Evolutionary conservation across 2,329 filamentous ascomycete species (phyloP).

Genomic region (Waltergamsia citrina): DNA sequence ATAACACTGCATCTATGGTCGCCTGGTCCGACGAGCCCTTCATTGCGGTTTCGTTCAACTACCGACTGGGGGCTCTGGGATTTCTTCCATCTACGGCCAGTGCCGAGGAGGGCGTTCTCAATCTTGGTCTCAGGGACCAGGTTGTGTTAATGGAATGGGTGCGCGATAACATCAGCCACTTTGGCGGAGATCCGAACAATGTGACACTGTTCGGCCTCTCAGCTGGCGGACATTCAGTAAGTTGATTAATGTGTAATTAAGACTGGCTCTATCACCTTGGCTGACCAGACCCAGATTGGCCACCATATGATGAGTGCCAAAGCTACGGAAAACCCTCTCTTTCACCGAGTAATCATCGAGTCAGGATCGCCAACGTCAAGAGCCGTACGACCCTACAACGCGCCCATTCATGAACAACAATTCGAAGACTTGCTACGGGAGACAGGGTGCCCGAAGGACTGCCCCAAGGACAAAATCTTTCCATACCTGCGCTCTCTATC

Average conservation of each 20-base stretch:
- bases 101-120: constrained; percentile 3
- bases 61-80: constrained; percentile 26
- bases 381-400: constrained; percentile 43
- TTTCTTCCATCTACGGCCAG: constrained; percentile 11
- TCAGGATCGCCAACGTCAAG: constrained; percentile 45
- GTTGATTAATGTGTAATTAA: constrained; percentile 3
- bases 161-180: constrained; percentile 32
- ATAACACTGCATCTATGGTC: constrained; percentile 12
- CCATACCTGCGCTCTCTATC: constrained; percentile 34
- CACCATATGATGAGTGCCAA: constrained; percentile 50
- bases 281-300: constrained; percentile 39
- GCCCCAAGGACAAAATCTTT: constrained; percentile 24
- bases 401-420: constrained; percentile 48
- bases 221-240: constrained; percentile 41
- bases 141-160: constrained; percentile 32
- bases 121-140: constrained; percentile 39
- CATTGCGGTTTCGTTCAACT: constrained; percentile 28
- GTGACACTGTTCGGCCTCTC: constrained; percentile 27
- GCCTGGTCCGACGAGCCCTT: constrained; percentile 4
- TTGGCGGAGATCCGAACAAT: constrained; percentile 36
- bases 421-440: constrained; percentile 22
- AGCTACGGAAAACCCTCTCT: constrained; percentile 32
- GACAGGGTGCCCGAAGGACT: constrained; percentile 7
- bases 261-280: not conserved
- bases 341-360: constrained; percentile 44